phyloP scores from a whole-genome alignment of 768 basidiomycete species.

The Psilocybe azurescens region DNA sequence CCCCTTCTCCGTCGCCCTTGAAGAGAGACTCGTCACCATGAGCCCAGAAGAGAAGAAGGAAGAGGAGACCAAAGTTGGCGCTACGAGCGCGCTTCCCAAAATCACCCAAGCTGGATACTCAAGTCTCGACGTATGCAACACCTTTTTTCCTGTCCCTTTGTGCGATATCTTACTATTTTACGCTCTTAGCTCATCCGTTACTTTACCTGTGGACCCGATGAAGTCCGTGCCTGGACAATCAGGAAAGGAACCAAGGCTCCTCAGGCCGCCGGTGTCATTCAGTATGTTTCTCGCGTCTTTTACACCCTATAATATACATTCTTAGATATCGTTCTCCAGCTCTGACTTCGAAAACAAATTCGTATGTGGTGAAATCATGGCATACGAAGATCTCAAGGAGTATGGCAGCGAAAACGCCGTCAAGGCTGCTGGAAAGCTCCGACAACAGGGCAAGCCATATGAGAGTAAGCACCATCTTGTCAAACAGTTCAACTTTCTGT shows the following conservation, averaged over 20 bases:
- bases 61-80: conserved; percentile 78
- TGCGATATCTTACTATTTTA: neutral
- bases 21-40: conserved; percentile 81
- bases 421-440: conserved; percentile 92
- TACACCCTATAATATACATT: neutral
- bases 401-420: conserved; percentile 89
- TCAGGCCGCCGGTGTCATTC: conserved; percentile 97
- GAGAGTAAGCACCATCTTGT: conserved; percentile 65
- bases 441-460: conserved; percentile 97
- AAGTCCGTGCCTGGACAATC: conserved; percentile 98
- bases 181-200: conserved; percentile 83
- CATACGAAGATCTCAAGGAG: conserved; percentile 88
- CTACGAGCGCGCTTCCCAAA: conserved; percentile 80
- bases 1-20: conserved; percentile 95
- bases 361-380: conserved; percentile 97
- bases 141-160: neutral
- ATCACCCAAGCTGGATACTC: conserved; percentile 95
- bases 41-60: conserved; percentile 73
- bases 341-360: conserved; percentile 99
- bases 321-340: conserved; percentile 41
- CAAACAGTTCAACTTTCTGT: neutral
- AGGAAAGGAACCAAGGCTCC: conserved; percentile 93
- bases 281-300: conserved; percentile 55
- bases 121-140: conserved; percentile 70
- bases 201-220: conserved; percentile 96